Evolutionary conservation across 345 rosid genomes (phyloP).

Genomic region (Syzygium aqueum): DNA sequence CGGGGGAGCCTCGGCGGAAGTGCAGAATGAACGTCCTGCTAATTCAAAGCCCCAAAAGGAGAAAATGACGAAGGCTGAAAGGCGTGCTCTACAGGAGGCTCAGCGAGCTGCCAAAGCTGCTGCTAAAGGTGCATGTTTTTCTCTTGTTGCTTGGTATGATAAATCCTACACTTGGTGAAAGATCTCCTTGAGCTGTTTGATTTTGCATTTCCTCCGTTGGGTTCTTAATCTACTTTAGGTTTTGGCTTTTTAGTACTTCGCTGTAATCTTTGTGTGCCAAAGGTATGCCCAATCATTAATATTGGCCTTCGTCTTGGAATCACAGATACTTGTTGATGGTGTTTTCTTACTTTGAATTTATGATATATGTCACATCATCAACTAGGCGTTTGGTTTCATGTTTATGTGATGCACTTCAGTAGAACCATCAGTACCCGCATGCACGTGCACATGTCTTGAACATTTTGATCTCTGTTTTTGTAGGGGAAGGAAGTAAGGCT

Average conservation of each 20-base stretch:
- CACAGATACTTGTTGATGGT: not conserved
- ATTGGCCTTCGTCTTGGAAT: not conserved
- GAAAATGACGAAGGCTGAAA: slow-evolving; percentile 85
- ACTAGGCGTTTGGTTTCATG: not conserved
- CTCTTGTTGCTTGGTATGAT: not conserved
- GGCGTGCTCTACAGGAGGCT: slow-evolving; percentile 90
- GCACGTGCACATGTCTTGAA: not conserved
- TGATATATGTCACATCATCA: not conserved
- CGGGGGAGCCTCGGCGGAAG: slow-evolving; percentile 32
- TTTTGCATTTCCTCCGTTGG: not conserved
- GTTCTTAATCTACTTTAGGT: not conserved
- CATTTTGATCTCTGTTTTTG: not conserved
- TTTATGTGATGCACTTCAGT: not conserved
- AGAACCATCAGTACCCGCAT: not conserved
- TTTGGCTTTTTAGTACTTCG: not conserved
- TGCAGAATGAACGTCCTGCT: slow-evolving; percentile 36
- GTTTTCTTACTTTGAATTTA: not conserved
- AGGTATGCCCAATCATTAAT: not conserved
- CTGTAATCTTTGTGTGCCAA: not conserved
- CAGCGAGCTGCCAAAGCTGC: slow-evolving; percentile 91
- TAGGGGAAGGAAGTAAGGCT: slow-evolving; percentile 44
- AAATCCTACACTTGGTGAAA: not conserved
- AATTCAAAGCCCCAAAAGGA: slow-evolving; percentile 59
- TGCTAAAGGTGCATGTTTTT: slow-evolving; percentile 54
- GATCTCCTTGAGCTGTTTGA: not conserved